A percentile compares a stretch with the other conserved stretches of the same genome.
Evolutionary conservation across 2,329 filamentous ascomycete species (phyloP).

Genomic region (Neofusicoccum kwambonambiense): DNA sequence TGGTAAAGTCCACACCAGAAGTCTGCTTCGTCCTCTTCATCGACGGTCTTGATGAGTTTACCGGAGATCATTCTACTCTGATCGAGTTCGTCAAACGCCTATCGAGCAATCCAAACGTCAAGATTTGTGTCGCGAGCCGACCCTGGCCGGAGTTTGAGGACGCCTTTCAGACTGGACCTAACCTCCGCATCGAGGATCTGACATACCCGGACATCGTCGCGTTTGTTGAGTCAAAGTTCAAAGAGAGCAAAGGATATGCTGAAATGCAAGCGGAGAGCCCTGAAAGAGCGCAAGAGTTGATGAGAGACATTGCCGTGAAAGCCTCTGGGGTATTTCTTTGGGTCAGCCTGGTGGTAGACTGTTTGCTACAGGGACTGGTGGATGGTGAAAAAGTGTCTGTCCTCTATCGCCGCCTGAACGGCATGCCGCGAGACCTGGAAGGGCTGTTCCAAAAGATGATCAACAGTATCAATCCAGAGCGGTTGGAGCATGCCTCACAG

Average conservation of each 20-base stretch:
- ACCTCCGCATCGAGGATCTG: slow-evolving; percentile 4
- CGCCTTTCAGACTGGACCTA: not conserved
- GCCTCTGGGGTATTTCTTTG: not conserved
- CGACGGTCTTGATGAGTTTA: slow-evolving; percentile 16
- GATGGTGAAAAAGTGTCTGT: not conserved
- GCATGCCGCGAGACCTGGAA: not conserved
- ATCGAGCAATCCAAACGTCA: not conserved
- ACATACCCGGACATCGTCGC: not conserved
- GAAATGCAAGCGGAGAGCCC: not conserved
- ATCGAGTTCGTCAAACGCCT: not conserved
- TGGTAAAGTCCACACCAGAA: not conserved
- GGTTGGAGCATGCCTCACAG: not conserved
- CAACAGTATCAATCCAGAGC: not conserved
- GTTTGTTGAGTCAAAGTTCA: not conserved
- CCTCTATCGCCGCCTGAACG: not conserved
- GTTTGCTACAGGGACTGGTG: not conserved
- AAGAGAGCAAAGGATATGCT: not conserved
- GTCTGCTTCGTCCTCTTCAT: slow-evolving; percentile 6
- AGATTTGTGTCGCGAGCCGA: slow-evolving; percentile 10
- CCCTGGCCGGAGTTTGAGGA: not conserved
- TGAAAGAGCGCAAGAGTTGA: not conserved
- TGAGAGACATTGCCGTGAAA: not conserved
- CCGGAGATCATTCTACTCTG: not conserved
- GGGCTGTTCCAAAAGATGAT: not conserved
- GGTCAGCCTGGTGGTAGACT: not conserved